A percentile compares a stretch with the other conserved stretches of the same genome.
These are phyloP conservation scores for Phytophthora pistaciae DNA, from an alignment of 352 stramenopile genomes.

Conservation along the genomic window DNA sequence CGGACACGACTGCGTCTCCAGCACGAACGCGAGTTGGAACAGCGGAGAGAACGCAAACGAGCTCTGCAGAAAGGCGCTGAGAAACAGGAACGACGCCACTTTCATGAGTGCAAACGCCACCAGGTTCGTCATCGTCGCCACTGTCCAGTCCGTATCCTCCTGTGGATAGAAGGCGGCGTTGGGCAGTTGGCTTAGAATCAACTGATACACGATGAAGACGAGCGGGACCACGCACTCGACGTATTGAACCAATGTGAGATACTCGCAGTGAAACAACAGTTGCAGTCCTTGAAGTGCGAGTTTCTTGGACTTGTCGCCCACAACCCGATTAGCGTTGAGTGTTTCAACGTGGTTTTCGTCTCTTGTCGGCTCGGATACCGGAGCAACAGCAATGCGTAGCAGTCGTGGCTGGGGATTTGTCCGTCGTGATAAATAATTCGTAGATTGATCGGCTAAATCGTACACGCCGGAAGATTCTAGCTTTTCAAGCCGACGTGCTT, in stretches of 20 bases:
- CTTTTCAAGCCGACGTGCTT: not conserved
- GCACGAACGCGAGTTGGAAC: conserved; percentile 46
- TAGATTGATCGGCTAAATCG: not conserved
- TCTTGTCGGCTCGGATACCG: not conserved
- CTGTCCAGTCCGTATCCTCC: not conserved
- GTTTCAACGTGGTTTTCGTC: not conserved
- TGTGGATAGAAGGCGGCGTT: conserved; percentile 33
- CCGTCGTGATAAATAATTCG: not conserved
- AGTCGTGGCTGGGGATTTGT: not conserved
- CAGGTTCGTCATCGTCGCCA: not conserved
- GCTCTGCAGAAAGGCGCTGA: conserved; percentile 30
- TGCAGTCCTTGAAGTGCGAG: conserved; percentile 18
- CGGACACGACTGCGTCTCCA: conserved; percentile 34
- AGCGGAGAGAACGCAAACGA: conserved; percentile 41
- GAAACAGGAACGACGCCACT: conserved; percentile 32
- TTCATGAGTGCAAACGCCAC: conserved; percentile 38
- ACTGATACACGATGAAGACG: conserved; percentile 33
- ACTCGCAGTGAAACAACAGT: conserved; percentile 40
- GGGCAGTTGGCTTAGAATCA: conserved; percentile 35
- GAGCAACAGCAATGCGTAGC: not conserved
- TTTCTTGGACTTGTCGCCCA: conserved; percentile 1
- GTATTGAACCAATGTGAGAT: conserved; percentile 37
- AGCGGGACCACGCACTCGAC: conserved; percentile 38
- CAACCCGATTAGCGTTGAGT: not conserved
- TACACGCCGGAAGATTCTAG: not conserved